These are phyloP conservation scores for Cardamine occulta DNA, from an alignment of 345 rosid species.

Conservation along the genomic window DNA sequence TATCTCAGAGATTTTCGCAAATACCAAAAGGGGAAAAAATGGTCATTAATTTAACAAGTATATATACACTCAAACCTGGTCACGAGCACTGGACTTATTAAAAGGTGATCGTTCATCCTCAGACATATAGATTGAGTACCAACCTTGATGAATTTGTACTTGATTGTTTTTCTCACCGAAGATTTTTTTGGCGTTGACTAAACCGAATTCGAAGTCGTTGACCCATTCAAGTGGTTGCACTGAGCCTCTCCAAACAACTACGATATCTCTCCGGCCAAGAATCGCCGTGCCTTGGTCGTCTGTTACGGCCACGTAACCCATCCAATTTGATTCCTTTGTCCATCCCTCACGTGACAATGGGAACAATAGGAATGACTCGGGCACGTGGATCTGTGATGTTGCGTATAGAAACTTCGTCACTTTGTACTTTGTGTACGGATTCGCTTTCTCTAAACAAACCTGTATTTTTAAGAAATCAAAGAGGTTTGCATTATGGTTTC, in stretches of 20 bases:
- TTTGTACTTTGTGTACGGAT: slow-evolving; percentile 58
- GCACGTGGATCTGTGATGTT: slow-evolving; percentile 60
- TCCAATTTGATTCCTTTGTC: slow-evolving; percentile 87
- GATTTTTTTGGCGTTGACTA: slow-evolving; percentile 57
- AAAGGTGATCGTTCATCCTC: slow-evolving; percentile 66
- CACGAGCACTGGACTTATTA: slow-evolving; percentile 60
- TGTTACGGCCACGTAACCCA: slow-evolving; percentile 82
- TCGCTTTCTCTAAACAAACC: slow-evolving; percentile 59
- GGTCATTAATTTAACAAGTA: background rate
- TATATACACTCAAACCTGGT: slow-evolving; percentile 50
- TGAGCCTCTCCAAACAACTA: slow-evolving; percentile 89
- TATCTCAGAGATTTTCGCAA: background rate
- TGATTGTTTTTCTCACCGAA: slow-evolving; percentile 46
- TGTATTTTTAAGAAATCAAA: slow-evolving; percentile 4
- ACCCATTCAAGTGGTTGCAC: slow-evolving; percentile 74
- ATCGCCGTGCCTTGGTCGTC: slow-evolving; percentile 65
- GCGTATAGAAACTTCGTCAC: slow-evolving; percentile 80
- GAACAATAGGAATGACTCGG: slow-evolving; percentile 65
- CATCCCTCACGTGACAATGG: slow-evolving; percentile 80
- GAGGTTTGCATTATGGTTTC: slow-evolving; percentile 4
- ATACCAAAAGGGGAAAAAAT: background rate
- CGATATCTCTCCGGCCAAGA: slow-evolving; percentile 85
- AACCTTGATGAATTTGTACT: slow-evolving; percentile 75
- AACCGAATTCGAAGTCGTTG: slow-evolving; percentile 57
- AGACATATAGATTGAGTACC: slow-evolving; percentile 86